phyloP scores from a whole-genome alignment of 164 flowering plant species.

The Paratinospora sagittata region DNA sequence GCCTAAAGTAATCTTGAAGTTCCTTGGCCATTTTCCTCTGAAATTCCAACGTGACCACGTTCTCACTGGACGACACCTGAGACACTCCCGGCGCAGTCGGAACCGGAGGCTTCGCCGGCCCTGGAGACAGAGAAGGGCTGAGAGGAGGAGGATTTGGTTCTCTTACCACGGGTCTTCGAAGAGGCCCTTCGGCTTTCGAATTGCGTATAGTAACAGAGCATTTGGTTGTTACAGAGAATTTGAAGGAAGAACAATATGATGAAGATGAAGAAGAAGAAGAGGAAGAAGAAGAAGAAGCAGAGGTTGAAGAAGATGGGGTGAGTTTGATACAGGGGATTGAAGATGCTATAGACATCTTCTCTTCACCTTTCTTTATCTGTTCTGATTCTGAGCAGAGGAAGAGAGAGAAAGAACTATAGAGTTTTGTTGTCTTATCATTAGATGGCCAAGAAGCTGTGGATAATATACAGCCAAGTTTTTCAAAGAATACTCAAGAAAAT shows the following conservation, averaged over 20 bases:
- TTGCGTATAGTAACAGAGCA: conserved; percentile 36
- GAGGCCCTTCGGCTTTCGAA: conserved; percentile 85
- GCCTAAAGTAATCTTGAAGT: conserved; percentile 79
- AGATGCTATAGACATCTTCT: conserved; percentile 54
- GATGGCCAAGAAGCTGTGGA: conserved; percentile 39
- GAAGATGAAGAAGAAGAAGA: conserved; percentile 26
- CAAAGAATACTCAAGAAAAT: neutral
- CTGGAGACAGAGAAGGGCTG: conserved; percentile 37
- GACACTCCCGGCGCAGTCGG: conserved; percentile 28
- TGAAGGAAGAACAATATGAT: conserved; percentile 27
- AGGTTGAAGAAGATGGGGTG: conserved; percentile 20
- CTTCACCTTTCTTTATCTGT: neutral
- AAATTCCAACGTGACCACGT: conserved; percentile 68
- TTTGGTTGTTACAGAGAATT: conserved; percentile 30
- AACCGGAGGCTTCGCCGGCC: conserved; percentile 28
- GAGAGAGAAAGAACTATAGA: conserved; percentile 6
- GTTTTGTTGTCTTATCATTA: conserved; percentile 7
- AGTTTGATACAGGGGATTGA: conserved; percentile 55
- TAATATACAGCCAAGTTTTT: conserved; percentile 50
- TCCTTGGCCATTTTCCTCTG: conserved; percentile 95
- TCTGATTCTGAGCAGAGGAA: conserved; percentile 12
- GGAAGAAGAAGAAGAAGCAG: conserved; percentile 24
- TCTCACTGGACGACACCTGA: conserved; percentile 24
- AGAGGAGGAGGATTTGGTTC: conserved; percentile 29
- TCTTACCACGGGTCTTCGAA: conserved; percentile 56